phyloP scores from a whole-genome alignment of 2,329 filamentous ascomycete species.

The Bipolaris victoriae region DNA sequence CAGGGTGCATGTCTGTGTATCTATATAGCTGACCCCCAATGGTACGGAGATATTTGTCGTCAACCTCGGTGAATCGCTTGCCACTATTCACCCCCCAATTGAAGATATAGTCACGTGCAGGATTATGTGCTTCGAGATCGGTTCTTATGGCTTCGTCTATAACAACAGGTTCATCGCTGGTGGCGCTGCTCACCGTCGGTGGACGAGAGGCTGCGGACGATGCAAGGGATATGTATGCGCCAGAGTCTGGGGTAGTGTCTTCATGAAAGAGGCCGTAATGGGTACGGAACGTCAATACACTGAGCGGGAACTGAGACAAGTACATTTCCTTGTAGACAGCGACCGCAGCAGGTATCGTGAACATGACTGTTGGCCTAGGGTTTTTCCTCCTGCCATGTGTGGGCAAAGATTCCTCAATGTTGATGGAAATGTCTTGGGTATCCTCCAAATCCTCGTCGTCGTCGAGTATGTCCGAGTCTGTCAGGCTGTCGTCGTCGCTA shows the following conservation, averaged over 20 bases:
- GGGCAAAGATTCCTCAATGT: conserved; percentile 22
- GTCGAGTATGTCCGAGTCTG: conserved; percentile 5
- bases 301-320: conserved; percentile 24
- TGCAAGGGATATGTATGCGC: conserved; percentile 11
- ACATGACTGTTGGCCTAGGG: conserved; percentile 27
- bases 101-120: conserved; percentile 30
- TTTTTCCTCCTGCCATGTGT: conserved; percentile 2
- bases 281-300: conserved; percentile 8
- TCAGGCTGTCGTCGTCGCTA: neutral
- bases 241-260: conserved; percentile 9
- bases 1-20: conserved; percentile 26
- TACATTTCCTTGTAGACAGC: conserved; percentile 24
- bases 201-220: conserved; percentile 20
- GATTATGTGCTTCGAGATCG: conserved; percentile 1
- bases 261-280: conserved; percentile 23
- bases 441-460: conserved; percentile 25
- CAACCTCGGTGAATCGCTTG: conserved; percentile 26
- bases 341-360: conserved; percentile 24
- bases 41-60: conserved; percentile 30
- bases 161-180: conserved; percentile 8
- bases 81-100: conserved; percentile 26
- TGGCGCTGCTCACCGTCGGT: conserved; percentile 16
- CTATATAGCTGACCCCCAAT: conserved; percentile 30
- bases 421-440: conserved; percentile 31
- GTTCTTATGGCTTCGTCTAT: conserved; percentile 1